Percentiles rank a stretch among this genome's conserved stretches.
These are phyloP conservation scores for Pisolithus orientalis DNA, from an alignment of 768 basidiomycete species.

Conservation along the genomic window DNA sequence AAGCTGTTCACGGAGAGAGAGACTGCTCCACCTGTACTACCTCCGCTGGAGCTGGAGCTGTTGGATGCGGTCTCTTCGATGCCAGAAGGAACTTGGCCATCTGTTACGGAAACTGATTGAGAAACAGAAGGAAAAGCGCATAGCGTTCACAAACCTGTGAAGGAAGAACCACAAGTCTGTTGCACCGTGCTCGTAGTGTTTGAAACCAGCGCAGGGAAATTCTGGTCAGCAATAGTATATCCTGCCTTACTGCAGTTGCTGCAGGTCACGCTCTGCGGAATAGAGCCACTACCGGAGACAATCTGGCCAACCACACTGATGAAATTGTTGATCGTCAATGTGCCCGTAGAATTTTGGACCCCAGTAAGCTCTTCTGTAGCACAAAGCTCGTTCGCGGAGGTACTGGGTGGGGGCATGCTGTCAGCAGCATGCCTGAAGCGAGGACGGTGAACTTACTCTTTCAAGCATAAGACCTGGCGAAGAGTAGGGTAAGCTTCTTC, in stretches of 20 bases:
- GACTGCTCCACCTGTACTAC: constrained; percentile 14
- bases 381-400: constrained; percentile 43
- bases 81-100: constrained; percentile 25
- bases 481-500: constrained; percentile 51
- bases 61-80: constrained; percentile 20
- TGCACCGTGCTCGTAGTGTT: constrained; percentile 23
- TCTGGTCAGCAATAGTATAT: constrained; percentile 36
- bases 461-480: constrained; percentile 53
- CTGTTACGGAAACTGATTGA: constrained; percentile 12
- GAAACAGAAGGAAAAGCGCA: neutral
- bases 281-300: constrained; percentile 3
- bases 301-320: constrained; percentile 6
- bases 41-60: constrained; percentile 7
- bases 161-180: constrained; percentile 41
- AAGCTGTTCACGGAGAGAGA: constrained; percentile 17
- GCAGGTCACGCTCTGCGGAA: constrained; percentile 41
- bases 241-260: constrained; percentile 47
- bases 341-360: constrained; percentile 34
- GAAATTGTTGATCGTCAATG: constrained; percentile 16
- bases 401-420: constrained; percentile 16
- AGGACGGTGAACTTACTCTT: constrained; percentile 45
- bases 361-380: constrained; percentile 49
- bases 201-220: constrained; percentile 31
- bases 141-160: constrained; percentile 38
- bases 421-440: neutral